A percentile compares a stretch with the other conserved stretches of the same genome.
Conservation (phyloP, 768 basidiomycete species). For the Boletus rubroflammeus region DNA sequence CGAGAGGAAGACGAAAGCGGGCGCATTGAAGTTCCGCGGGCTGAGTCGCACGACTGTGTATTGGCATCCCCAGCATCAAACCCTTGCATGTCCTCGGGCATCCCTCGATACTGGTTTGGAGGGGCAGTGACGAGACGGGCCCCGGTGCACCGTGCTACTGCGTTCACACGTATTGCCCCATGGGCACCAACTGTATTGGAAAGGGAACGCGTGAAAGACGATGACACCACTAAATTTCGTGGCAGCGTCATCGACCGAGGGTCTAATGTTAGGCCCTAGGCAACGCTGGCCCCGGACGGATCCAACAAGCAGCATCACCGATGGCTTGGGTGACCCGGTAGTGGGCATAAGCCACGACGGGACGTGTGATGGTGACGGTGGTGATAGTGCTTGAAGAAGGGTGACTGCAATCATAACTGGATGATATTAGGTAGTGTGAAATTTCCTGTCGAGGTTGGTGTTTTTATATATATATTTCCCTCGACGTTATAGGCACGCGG, state of each 20-base stretch:
- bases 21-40: no score
- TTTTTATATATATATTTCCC: not conserved
- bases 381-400: no score
- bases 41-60: not conserved
- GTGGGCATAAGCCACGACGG: not conserved
- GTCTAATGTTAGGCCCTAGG: not conserved
- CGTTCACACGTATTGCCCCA: not conserved
- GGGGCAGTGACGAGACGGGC: no score
- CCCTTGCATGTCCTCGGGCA: no score
- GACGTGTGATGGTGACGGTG: not conserved
- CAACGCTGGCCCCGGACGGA: not conserved
- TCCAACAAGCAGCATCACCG: not conserved
- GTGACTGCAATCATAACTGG: not conserved
- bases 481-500: not conserved
- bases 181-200: not conserved
- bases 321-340: not conserved
- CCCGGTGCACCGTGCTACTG: not conserved
- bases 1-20: not conserved
- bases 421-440: not conserved
- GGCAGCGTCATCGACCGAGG: not conserved
- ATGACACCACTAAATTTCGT: not conserved
- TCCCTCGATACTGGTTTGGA: no score
- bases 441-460: not conserved
- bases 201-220: not conserved
- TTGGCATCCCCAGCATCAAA: no score